Base-by-base conservation (phyloP, 345 rosid genomes). In the Pugionium cornutum region DNA sequence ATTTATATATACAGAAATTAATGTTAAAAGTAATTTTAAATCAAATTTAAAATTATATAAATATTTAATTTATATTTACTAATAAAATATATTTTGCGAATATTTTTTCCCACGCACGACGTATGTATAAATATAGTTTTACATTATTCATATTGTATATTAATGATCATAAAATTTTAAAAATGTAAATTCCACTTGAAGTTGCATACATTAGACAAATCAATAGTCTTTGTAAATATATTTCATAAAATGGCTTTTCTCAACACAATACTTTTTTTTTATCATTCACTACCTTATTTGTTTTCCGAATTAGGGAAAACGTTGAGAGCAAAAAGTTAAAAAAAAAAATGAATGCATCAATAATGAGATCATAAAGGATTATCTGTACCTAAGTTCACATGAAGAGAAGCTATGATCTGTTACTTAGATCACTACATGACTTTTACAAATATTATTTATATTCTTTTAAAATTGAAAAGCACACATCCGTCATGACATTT, bases 321-420 rank as follows among this genome's bases (percentile, higher is more conserved):
- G 33, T 11, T 47, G 40, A 11, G 39, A 53, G 11, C 54, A 53
- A 28, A 53, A 50, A 41, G 2, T 1, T 2, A 28, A 32, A 2
- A 35, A 39, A 5, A 29, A 36, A 49, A 64, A 56, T 29, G 30
- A 73, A 31, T 65, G 39, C 26, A 66, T 39, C 72, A 73, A 73
- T 73, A 59, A 66, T 73, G 72, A 59, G 67, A 44, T 58, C 72
- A 73, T 73, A 45, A 63, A 51, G 31, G 66, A 40, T 40, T 40
- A 40, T 40, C 10, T 40, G 44, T 40, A 40, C 44, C 44, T 40
- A 40, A 40, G n/a, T 7, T 40, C 9, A 9, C 18, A 18, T 18
- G 18, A 18, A 18, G 18, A 18, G 18, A 18, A 18, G 18, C 44
- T 39, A 40, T 40, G 44, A 9, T 40, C 44, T 40, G 44, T 40